These are phyloP conservation scores for Fusarium sp. DNA, from an alignment of 2,329 filamentous ascomycete genomes.

Conservation along the genomic window DNA sequence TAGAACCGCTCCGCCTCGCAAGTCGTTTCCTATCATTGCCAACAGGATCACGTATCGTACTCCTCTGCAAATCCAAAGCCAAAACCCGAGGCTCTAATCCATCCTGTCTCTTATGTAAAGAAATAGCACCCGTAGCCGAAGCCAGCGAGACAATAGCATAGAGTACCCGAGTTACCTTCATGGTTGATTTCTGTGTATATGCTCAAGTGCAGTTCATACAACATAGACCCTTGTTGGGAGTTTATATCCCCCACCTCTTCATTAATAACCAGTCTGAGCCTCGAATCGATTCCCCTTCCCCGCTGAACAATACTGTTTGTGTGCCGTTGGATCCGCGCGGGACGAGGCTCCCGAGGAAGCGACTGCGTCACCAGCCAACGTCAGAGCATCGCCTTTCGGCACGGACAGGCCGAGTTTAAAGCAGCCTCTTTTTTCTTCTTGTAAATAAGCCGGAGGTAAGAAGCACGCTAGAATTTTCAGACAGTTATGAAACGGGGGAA, in stretches of 20 bases:
- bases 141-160: slow-evolving; percentile 42
- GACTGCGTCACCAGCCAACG: slow-evolving; percentile 39
- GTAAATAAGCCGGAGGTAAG: slow-evolving; percentile 4
- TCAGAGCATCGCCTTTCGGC: slow-evolving; percentile 36
- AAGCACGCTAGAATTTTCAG: background rate
- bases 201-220: background rate
- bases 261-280: background rate
- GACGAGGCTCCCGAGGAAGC: slow-evolving; percentile 11
- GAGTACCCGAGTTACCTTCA: slow-evolving; percentile 52
- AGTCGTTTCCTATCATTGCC: slow-evolving; percentile 58
- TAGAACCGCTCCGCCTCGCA: slow-evolving; percentile 55
- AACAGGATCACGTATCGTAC: slow-evolving; percentile 54
- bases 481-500: background rate
- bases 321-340: slow-evolving; percentile 29
- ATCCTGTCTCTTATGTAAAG: slow-evolving; percentile 47
- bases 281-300: background rate
- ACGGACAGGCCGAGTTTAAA: slow-evolving; percentile 26
- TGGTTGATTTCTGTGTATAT: slow-evolving; percentile 38
- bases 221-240: background rate
- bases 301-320: background rate
- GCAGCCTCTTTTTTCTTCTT: background rate
- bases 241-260: slow-evolving; percentile 7
- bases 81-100: slow-evolving; percentile 57
- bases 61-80: slow-evolving; percentile 56
- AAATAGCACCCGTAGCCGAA: slow-evolving; percentile 42